Base-by-base conservation (phyloP, 1,139 yeast genomes). In the Casaregolazyma suthepensis region DNA sequence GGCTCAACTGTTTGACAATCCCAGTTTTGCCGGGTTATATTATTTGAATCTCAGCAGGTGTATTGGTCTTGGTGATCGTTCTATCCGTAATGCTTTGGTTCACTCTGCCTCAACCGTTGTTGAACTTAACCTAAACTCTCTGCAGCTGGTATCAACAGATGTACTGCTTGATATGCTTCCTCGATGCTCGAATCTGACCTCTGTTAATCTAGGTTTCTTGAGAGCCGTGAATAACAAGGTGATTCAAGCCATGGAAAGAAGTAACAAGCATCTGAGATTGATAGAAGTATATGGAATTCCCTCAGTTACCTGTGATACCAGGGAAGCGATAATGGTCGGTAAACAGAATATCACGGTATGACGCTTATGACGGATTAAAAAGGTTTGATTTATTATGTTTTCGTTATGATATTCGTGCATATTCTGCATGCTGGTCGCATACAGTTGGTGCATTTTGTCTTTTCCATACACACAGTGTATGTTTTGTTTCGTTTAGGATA, bases 241-340 rank as follows among this genome's bases (percentile, higher is more conserved):
- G 0, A 67, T 88, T 13, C 75, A 76, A 31, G 64, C 77, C 20
- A 61, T 88, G 18, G 78, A 83, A 7, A 72, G 76, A 26, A 73
- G 75, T 15, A 85, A 93, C 60, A 79, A 83, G 0, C 79, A 78
- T 51, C 69, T 90, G 55, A 75, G 77, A 46, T 73, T 87, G 12
- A 64, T 90, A 54, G 96, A 88, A 63, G 88, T 87, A 5, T 87
- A 85, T 67, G 96, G 96, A 0, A 78, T 84, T 61, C 87, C 86
- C 60, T 73, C 80, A 58, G 83, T 93, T 54, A 82, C 90, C 0
- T 71, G 76, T 6, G 71, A 72, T 23, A 29, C 53, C 53, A 4
- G 66, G 78, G 3, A 73, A 83, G 54, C 73, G 19, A 35, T 26
- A 56, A 73, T 89, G 3, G 81, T 88, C 56, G 96, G 96, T 13